Evolutionary conservation across 2,329 filamentous ascomycete genomes (phyloP).

Genomic region (Fusarium albosuccineum): DNA sequence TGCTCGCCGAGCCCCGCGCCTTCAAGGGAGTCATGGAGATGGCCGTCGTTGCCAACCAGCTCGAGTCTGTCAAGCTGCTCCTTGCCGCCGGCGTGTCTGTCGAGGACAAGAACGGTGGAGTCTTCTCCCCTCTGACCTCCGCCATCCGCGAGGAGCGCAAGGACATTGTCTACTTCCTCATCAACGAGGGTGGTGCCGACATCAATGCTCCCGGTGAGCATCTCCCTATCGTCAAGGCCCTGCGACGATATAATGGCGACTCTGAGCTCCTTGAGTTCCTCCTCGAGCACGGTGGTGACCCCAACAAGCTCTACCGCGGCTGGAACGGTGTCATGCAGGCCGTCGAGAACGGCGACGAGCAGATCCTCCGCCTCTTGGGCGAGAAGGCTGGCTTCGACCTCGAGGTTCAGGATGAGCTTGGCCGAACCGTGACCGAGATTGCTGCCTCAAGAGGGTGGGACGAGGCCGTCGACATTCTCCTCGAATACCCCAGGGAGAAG

Average conservation of each 20-base stretch:
- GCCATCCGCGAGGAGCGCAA: slow-evolving; percentile 73
- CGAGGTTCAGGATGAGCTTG: slow-evolving; percentile 65
- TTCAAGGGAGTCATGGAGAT: slow-evolving; percentile 77
- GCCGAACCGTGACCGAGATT: slow-evolving; percentile 68
- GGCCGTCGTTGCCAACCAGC: slow-evolving; percentile 74
- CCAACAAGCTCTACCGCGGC: slow-evolving; percentile 75
- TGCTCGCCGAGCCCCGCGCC: slow-evolving; percentile 69
- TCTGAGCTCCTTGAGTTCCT: slow-evolving; percentile 73
- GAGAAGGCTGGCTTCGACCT: slow-evolving; percentile 65
- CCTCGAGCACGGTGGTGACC: slow-evolving; percentile 73
- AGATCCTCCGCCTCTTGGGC: slow-evolving; percentile 65
- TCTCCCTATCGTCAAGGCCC: slow-evolving; percentile 77
- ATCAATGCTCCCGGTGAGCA: slow-evolving; percentile 78
- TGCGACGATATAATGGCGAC: slow-evolving; percentile 69
- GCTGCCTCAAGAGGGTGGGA: slow-evolving; percentile 70
- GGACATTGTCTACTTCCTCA: slow-evolving; percentile 71
- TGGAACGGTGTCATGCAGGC: slow-evolving; percentile 77
- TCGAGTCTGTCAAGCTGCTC: slow-evolving; percentile 76
- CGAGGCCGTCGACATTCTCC: slow-evolving; percentile 65
- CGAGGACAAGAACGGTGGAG: slow-evolving; percentile 79
- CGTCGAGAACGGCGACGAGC: slow-evolving; percentile 71
- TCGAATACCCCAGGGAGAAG: slow-evolving; percentile 30
- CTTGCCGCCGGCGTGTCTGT: slow-evolving; percentile 74
- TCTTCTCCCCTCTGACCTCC: slow-evolving; percentile 77
- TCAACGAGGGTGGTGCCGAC: slow-evolving; percentile 72